phyloP scores from a whole-genome alignment of 2,329 filamentous ascomycete genomes.

The Onygenales sp. region DNA sequence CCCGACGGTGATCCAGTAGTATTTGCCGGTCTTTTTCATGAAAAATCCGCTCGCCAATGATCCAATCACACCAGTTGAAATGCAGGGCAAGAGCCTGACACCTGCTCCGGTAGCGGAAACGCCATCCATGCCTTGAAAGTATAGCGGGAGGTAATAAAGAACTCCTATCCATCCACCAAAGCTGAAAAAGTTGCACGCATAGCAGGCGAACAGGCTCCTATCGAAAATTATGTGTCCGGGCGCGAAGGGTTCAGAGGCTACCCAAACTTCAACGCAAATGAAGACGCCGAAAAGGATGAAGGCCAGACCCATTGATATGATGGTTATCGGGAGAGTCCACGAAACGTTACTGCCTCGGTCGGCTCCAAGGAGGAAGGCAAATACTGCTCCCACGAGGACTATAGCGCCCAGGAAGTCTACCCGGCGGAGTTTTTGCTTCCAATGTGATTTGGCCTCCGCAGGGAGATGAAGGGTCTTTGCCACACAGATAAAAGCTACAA shows the following conservation, averaged over 20 bases:
- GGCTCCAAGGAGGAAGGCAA: conserved; percentile 57
- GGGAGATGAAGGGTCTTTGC: conserved; percentile 55
- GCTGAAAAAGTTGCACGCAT: conserved; percentile 63
- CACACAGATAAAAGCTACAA: conserved; percentile 56
- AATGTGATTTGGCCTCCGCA: conserved; percentile 47
- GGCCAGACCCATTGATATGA: conserved; percentile 48
- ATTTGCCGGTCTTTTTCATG: conserved; percentile 62
- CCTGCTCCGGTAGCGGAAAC: conserved; percentile 56
- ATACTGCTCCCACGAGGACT: conserved; percentile 55
- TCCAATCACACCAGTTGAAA: conserved; percentile 52
- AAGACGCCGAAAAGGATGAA: conserved; percentile 56
- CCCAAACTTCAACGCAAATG: conserved; percentile 55
- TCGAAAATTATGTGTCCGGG: conserved; percentile 65
- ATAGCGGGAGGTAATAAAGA: conserved; percentile 67
- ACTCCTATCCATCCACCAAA: conserved; percentile 51
- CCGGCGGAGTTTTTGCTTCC: conserved; percentile 54
- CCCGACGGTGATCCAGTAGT: conserved; percentile 57
- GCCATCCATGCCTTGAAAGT: conserved; percentile 63
- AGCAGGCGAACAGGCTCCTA: conserved; percentile 56
- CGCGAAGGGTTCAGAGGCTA: conserved; percentile 64
- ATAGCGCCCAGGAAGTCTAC: conserved; percentile 67
- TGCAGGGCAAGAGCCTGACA: conserved; percentile 56
- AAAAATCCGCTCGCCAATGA: conserved; percentile 55
- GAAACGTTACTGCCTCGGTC: conserved; percentile 64
- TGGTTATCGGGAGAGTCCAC: conserved; percentile 52